Conservation (phyloP, 495 filamentous ascomycete genomes). For the Beverwykella pulmonaria region DNA sequence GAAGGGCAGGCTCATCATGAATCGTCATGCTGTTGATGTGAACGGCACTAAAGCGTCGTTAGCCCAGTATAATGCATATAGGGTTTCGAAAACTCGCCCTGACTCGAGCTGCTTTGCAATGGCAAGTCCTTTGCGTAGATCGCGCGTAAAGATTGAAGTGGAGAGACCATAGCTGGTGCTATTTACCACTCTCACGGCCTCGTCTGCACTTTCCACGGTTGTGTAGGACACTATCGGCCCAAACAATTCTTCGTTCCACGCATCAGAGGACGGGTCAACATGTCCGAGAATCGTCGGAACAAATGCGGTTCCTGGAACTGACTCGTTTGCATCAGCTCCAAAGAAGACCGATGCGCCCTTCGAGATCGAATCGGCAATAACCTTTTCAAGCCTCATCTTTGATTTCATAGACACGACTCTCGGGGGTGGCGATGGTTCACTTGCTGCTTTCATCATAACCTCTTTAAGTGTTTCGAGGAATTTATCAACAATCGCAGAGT, state of each 20-base stretch:
- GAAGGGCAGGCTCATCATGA: conserved; percentile 26
- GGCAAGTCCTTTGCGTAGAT: conserved; percentile 40
- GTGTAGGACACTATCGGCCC: conserved; percentile 64
- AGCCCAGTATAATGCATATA: too few relatives aligned
- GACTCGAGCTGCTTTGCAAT: conserved; percentile 45
- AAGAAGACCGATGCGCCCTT: conserved; percentile 69
- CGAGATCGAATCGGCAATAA: conserved; percentile 65
- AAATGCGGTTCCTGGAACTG: conserved; percentile 58
- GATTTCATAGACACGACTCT: conserved; percentile 62
- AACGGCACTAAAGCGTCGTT: too few relatives aligned
- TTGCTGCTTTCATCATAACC: conserved; percentile 30
- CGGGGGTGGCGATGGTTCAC: conserved; percentile 46
- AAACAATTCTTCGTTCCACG: conserved; percentile 79
- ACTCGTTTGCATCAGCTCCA: conserved; percentile 52
- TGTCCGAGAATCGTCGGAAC: conserved; percentile 68
- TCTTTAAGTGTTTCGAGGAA: conserved; percentile 64
- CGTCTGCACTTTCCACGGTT: conserved; percentile 14
- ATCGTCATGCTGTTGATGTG: conserved; percentile 30
- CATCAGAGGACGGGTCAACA: conserved; percentile 73
- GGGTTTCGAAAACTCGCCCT: too few relatives aligned
- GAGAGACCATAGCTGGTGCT: conserved; percentile 45
- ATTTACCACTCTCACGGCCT: conserved; percentile 45
- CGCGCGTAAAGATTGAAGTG: conserved; percentile 46
- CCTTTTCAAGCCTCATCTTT: conserved; percentile 58
- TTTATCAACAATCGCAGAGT: conserved; percentile 61